Evolutionary conservation across 2,329 filamentous ascomycete genomes (phyloP).

Genomic region (Neodidymelliopsis sp.): DNA sequence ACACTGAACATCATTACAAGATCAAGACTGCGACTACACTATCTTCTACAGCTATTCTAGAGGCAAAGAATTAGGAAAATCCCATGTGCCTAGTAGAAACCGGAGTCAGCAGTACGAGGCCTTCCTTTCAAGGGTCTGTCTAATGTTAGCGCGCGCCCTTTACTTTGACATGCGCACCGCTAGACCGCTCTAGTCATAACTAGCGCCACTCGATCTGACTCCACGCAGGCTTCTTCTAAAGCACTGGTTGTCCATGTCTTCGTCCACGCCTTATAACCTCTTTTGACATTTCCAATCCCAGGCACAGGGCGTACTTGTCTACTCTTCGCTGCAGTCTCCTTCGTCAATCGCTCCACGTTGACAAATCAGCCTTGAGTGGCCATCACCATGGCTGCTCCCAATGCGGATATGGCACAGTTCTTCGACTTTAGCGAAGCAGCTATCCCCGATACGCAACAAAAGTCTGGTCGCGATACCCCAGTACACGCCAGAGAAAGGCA

Average conservation of each 20-base stretch:
- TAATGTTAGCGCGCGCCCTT: conserved; percentile 18
- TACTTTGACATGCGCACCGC: conserved; percentile 11
- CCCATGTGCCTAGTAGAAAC: no score
- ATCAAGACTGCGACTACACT: no score
- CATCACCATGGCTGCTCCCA: conserved; percentile 37
- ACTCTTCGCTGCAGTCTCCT: conserved; percentile 1
- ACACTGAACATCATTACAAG: no score
- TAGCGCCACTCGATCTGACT: conserved; percentile 20
- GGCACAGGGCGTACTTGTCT: conserved; percentile 28
- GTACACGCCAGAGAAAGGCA: conserved; percentile 22
- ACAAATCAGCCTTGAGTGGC: conserved; percentile 3
- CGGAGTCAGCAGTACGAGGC: conserved; percentile 6
- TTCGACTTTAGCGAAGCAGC: conserved; percentile 52
- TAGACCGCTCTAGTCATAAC: conserved; percentile 2
- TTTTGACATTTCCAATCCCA: conserved; percentile 14
- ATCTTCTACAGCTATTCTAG: no score
- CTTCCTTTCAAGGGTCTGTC: conserved; percentile 8
- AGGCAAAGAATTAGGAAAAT: no score
- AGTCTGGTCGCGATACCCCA: conserved; percentile 5
- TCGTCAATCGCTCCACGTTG: conserved; percentile 1
- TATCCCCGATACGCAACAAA: conserved; percentile 34
- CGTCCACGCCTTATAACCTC: conserved; percentile 31
- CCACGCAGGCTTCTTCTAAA: conserved; percentile 13
- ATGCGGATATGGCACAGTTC: conserved; percentile 46
- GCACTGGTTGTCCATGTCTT: conserved; percentile 18